Percentiles rank a stretch among this genome's conserved stretches.
Evolutionary conservation across 2,329 filamentous ascomycete species (phyloP).

Genomic region (Phialocephala sp.): DNA sequence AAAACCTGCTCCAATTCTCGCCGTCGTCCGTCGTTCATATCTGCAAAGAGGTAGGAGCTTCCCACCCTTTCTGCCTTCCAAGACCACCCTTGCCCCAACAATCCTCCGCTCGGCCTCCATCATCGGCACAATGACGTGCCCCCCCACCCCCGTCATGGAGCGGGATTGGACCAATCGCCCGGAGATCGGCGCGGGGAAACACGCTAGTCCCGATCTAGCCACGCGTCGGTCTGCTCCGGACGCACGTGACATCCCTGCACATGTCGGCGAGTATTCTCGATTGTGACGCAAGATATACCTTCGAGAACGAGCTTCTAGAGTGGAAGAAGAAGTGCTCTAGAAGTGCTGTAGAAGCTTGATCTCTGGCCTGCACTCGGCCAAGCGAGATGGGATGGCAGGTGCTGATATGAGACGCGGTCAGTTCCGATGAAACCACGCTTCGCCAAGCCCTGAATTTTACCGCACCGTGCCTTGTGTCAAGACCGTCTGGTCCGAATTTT

Average conservation of each 20-base stretch:
- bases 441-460: not conserved
- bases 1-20: slow-evolving; percentile 1
- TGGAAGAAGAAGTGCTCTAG: not conserved
- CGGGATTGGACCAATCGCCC: not conserved
- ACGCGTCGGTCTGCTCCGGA: too few species aligned
- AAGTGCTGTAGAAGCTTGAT: not conserved
- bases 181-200: not conserved
- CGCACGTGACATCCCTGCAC: not conserved
- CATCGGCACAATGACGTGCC: not conserved
- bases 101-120: not conserved
- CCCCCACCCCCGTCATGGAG: not conserved
- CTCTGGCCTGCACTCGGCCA: not conserved
- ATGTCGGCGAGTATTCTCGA: not conserved
- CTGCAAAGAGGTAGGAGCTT: not conserved
- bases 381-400: not conserved
- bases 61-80: not conserved
- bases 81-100: not conserved
- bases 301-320: not conserved
- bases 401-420: not conserved
- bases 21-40: not conserved
- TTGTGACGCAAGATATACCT: not conserved
- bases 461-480: not conserved
- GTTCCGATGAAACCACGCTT: not conserved
- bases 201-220: not conserved
- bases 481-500: not conserved